Evolutionary conservation across 371 early-diverging fungal species (phyloP).

Genomic region (Haplosporangium sp.): DNA sequence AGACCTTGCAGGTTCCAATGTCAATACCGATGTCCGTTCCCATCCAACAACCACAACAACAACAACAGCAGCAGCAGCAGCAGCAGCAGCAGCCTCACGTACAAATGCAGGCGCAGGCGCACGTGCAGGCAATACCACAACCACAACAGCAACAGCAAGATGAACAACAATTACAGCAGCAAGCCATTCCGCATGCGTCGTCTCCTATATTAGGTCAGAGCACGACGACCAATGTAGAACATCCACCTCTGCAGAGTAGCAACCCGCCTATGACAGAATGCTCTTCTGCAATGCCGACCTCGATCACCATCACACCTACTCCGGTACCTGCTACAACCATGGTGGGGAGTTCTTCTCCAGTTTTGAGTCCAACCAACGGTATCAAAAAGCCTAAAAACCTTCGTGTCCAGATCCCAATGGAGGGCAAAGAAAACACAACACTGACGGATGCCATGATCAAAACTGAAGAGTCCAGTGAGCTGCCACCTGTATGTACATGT

Average conservation of each 20-base stretch:
- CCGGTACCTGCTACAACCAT: slow-evolving; percentile 2
- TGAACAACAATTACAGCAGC: slow-evolving; percentile 3
- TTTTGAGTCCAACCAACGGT: slow-evolving; percentile 48
- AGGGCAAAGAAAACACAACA: slow-evolving; percentile 42
- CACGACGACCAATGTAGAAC: slow-evolving; percentile 16
- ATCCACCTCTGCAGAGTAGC: slow-evolving; percentile 19
- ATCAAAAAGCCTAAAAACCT: slow-evolving; percentile 45
- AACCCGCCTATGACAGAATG: slow-evolving; percentile 31
- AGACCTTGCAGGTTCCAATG: slow-evolving; percentile 44
- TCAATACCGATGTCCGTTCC: slow-evolving; percentile 37
- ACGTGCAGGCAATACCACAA: background rate
- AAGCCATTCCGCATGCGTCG: slow-evolving; percentile 34
- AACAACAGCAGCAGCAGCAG: slow-evolving; percentile 10
- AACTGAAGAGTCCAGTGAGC: slow-evolving; percentile 43
- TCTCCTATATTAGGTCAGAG: slow-evolving; percentile 35
- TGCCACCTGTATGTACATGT: slow-evolving; percentile 48
- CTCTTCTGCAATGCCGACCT: slow-evolving; percentile 4
- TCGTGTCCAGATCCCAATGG: slow-evolving; percentile 50
- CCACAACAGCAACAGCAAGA: slow-evolving; percentile 9
- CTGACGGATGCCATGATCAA: slow-evolving; percentile 51
- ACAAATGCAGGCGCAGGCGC: slow-evolving; percentile 7
- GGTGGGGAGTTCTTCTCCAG: slow-evolving; percentile 31
- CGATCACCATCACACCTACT: slow-evolving; percentile 4
- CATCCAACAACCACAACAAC: slow-evolving; percentile 42
- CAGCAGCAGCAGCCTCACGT: slow-evolving; percentile 38